These are phyloP conservation scores for Daphne laureola DNA, from an alignment of 441 rosid species.

Conservation along the genomic window DNA sequence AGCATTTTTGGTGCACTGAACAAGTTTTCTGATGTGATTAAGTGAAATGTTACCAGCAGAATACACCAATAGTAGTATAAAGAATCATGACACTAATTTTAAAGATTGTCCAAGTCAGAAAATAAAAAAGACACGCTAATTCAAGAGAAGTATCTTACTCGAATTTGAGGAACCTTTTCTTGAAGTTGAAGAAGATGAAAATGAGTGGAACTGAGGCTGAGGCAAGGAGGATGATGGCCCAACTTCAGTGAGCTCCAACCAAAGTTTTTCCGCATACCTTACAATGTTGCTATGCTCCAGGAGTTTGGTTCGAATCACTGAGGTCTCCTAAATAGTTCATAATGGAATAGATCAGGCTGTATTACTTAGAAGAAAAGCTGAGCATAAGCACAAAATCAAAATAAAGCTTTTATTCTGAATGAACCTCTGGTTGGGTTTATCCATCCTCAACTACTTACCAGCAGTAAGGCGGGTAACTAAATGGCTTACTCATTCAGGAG, in stretches of 20 bases:
- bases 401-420: no score
- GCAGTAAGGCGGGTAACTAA: no score
- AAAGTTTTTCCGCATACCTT: constrained; percentile 62
- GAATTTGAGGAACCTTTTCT: constrained; percentile 41
- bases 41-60: no score
- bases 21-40: no score
- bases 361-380: background rate
- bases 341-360: constrained; percentile 16
- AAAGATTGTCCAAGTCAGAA: no score
- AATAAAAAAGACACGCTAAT: no score
- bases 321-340: constrained; percentile 46
- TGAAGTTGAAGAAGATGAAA: constrained; percentile 43
- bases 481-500: no score
- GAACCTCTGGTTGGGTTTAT: no score
- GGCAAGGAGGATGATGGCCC: constrained; percentile 47
- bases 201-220: constrained; percentile 28
- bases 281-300: constrained; percentile 55
- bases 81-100: no score
- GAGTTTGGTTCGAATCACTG: constrained; percentile 53
- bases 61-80: no score
- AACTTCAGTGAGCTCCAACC: constrained; percentile 47
- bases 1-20: no score
- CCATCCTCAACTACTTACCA: no score
- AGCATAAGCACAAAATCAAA: background rate
- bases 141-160: constrained; percentile 34